Conservation (phyloP, 2,329 filamentous ascomycete species). For the Epicoccum sorghinum region DNA sequence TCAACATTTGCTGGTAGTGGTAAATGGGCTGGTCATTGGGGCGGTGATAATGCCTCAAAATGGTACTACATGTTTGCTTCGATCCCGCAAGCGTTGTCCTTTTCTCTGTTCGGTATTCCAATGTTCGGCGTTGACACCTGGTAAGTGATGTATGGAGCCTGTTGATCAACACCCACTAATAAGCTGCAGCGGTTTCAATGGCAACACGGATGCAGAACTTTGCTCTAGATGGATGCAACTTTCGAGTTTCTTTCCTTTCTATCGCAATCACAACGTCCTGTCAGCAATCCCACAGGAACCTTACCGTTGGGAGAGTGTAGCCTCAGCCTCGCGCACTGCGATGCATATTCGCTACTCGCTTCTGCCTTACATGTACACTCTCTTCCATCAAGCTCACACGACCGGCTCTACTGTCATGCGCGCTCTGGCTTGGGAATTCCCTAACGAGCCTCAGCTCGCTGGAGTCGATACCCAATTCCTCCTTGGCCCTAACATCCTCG, state of each 20-base stretch:
- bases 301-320: conserved; percentile 71
- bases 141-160: conserved; percentile 7
- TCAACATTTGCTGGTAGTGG: conserved; percentile 81
- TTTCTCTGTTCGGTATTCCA: conserved; percentile 75
- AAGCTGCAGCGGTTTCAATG: conserved; percentile 63
- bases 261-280: conserved; percentile 75
- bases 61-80: conserved; percentile 78
- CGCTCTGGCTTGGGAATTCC: conserved; percentile 76
- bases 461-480: conserved; percentile 74
- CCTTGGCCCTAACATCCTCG: conserved; percentile 68
- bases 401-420: conserved; percentile 74
- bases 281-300: conserved; percentile 70
- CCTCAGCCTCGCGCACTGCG: conserved; percentile 66
- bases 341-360: conserved; percentile 75
- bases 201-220: conserved; percentile 70
- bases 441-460: conserved; percentile 70
- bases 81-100: conserved; percentile 78
- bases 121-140: conserved; percentile 72
- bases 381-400: conserved; percentile 70
- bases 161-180: not conserved
- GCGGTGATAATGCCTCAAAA: conserved; percentile 71
- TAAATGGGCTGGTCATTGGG: conserved; percentile 81
- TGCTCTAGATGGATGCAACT: conserved; percentile 78
- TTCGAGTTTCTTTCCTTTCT: conserved; percentile 77
- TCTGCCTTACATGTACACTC: conserved; percentile 77